Percentiles rank a stretch among this genome's conserved stretches.
phyloP scores from a whole-genome alignment of 352 stramenopile genomes.

The Discostella stelligera region DNA sequence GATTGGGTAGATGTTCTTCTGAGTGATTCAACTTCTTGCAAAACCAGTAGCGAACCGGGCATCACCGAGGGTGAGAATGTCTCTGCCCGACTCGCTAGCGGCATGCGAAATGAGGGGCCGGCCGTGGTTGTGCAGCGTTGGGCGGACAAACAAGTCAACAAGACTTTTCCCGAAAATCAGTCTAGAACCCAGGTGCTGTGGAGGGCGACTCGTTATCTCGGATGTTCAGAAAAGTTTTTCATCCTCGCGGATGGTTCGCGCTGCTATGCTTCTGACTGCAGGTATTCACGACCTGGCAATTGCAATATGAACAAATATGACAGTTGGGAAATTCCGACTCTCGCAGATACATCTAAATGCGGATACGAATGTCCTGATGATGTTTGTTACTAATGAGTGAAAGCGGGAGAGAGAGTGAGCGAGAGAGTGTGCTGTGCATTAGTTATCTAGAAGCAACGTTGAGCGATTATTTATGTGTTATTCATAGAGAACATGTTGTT shows the following conservation, averaged over 20 bases:
- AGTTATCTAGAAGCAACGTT: too few species aligned
- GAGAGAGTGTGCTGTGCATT: too few species aligned
- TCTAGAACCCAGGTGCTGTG: conserved; percentile 35
- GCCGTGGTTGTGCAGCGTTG: conserved; percentile 32
- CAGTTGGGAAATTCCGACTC: conserved; percentile 14
- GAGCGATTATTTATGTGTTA: too few species aligned
- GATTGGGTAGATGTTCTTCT: conserved; percentile 22
- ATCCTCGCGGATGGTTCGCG: not conserved
- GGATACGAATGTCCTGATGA: conserved; percentile 23
- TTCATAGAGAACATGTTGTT: too few species aligned
- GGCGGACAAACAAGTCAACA: conserved; percentile 21
- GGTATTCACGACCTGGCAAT: conserved; percentile 38
- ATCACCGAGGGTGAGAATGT: conserved; percentile 42
- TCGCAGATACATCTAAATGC: conserved; percentile 16
- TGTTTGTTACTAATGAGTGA: conserved; percentile 25
- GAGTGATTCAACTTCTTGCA: too few species aligned
- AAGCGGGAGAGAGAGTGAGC: too few species aligned
- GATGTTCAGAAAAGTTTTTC: conserved; percentile 17
- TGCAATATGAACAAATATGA: conserved; percentile 16
- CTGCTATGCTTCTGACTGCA: conserved; percentile 31
- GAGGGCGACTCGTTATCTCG: conserved; percentile 32
- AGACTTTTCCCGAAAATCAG: conserved; percentile 32
- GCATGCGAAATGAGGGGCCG: not conserved
- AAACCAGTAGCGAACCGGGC: conserved; percentile 14
- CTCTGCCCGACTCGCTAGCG: conserved; percentile 4